These are phyloP conservation scores for Ilyonectria robusta DNA, from an alignment of 2,329 filamentous ascomycete species.

Conservation along the genomic window DNA sequence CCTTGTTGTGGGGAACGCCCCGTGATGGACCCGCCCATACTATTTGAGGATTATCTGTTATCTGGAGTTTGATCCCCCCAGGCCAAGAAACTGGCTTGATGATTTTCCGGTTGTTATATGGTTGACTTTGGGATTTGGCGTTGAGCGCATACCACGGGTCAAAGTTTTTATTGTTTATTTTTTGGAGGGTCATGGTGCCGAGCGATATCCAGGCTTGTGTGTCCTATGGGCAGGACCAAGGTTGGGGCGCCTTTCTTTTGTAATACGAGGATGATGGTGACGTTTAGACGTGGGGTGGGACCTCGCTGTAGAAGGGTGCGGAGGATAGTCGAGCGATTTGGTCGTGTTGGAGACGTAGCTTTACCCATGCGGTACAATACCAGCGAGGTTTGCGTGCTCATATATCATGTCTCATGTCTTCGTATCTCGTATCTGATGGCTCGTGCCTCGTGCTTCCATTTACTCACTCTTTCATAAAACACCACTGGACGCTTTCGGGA, in stretches of 20 bases:
- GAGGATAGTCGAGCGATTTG: slow-evolving; percentile 15
- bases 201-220: slow-evolving; percentile 13
- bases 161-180: slow-evolving; percentile 4
- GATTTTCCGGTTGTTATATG: slow-evolving; percentile 20
- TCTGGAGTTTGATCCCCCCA: slow-evolving; percentile 1
- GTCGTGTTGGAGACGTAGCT: slow-evolving; percentile 13
- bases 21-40: slow-evolving; percentile 42
- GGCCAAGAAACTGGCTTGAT: slow-evolving; percentile 21
- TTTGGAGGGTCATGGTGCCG: neutral
- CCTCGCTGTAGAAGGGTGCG: slow-evolving; percentile 3
- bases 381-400: slow-evolving; percentile 14
- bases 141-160: slow-evolving; percentile 39
- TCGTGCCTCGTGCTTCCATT: slow-evolving; percentile 1
- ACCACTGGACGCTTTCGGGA: slow-evolving; percentile 43
- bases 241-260: slow-evolving; percentile 8
- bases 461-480: slow-evolving; percentile 40
- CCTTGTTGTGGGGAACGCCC: slow-evolving; percentile 57
- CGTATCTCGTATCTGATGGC: slow-evolving; percentile 14
- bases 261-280: slow-evolving; percentile 1
- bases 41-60: slow-evolving; percentile 1
- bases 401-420: slow-evolving; percentile 19
- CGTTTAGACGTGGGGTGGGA: slow-evolving; percentile 14
- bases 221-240: slow-evolving; percentile 5
- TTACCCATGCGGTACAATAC: slow-evolving; percentile 19
- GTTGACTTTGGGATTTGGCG: slow-evolving; percentile 35